phyloP scores from a whole-genome alignment of 495 filamentous ascomycete genomes.

The Penicillium arizonense region DNA sequence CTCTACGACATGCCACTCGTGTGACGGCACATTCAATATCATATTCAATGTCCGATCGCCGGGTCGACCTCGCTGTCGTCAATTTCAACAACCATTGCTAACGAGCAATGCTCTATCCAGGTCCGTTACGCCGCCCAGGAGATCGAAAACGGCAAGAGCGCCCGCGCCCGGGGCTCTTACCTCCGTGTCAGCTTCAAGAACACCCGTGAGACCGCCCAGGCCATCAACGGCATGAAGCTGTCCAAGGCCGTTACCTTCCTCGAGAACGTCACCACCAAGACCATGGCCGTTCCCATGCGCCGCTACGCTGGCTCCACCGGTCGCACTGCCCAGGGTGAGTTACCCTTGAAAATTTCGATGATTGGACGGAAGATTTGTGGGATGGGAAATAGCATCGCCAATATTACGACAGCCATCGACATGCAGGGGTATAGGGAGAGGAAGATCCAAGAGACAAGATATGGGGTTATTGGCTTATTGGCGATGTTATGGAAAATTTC shows the following conservation, averaged over 20 bases:
- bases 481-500: conserved; percentile 21
- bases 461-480: conserved; percentile 9
- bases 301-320: conserved; percentile 93
- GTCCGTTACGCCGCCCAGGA: conserved; percentile 97
- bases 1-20: conserved; percentile 5
- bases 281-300: conserved; percentile 95
- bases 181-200: conserved; percentile 99
- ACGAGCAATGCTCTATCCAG: conserved; percentile 48
- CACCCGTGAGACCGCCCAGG: conserved; percentile 98
- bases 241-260: conserved; percentile 90
- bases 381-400: neutral
- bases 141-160: conserved; percentile 87
- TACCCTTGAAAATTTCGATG: conserved; percentile 14
- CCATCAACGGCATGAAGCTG: conserved; percentile 99
- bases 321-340: conserved; percentile 93
- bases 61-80: conserved; percentile 7
- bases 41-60: conserved; percentile 6
- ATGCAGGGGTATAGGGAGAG: neutral
- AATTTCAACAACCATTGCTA: conserved; percentile 22
- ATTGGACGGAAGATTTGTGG: neutral
- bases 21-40: neutral
- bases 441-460: neutral
- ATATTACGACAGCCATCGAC: conserved; percentile 7
- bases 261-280: conserved; percentile 92
- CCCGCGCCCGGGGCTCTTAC: conserved; percentile 95